phyloP scores from a whole-genome alignment of 495 filamentous ascomycete genomes.

The Aspergillus homomorphus region DNA sequence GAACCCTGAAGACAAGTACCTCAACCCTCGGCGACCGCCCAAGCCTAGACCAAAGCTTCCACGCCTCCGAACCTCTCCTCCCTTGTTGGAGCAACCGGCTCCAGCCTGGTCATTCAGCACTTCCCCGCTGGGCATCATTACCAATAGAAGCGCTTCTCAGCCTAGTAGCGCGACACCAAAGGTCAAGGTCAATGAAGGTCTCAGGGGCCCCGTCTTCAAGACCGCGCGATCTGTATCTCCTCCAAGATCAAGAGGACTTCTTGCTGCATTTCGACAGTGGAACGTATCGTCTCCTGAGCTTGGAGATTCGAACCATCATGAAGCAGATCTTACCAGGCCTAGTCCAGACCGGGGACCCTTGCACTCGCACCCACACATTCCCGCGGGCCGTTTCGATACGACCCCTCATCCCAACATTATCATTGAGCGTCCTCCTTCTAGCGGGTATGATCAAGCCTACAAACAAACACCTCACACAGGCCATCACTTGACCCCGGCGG shows the following conservation, averaged over 20 bases:
- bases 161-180: constrained; percentile 31
- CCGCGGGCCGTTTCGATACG: constrained; percentile 11
- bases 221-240: constrained; percentile 43
- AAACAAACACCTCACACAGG: not conserved
- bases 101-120: constrained; percentile 25
- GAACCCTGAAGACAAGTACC: constrained; percentile 73
- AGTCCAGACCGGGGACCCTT: not conserved
- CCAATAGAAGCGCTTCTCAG: constrained; percentile 37
- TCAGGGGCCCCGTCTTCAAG: constrained; percentile 22
- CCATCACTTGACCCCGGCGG: constrained; percentile 7
- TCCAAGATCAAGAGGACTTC: constrained; percentile 35
- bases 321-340: not conserved
- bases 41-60: constrained; percentile 37
- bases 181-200: constrained; percentile 4
- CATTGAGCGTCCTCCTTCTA: constrained; percentile 5
- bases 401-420: constrained; percentile 10
- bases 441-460: not conserved
- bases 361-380: not conserved
- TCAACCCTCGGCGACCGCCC: constrained; percentile 63
- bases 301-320: constrained; percentile 11
- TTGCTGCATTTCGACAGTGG: constrained; percentile 36
- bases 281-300: constrained; percentile 23
- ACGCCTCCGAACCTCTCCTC: constrained; percentile 57
- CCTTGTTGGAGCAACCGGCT: constrained; percentile 38
- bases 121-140: constrained; percentile 26